Percentiles rank a stretch among this genome's conserved stretches.
Evolutionary conservation across 2,329 filamentous ascomycete genomes (phyloP).

Genomic region (Alternaria postmessia): DNA sequence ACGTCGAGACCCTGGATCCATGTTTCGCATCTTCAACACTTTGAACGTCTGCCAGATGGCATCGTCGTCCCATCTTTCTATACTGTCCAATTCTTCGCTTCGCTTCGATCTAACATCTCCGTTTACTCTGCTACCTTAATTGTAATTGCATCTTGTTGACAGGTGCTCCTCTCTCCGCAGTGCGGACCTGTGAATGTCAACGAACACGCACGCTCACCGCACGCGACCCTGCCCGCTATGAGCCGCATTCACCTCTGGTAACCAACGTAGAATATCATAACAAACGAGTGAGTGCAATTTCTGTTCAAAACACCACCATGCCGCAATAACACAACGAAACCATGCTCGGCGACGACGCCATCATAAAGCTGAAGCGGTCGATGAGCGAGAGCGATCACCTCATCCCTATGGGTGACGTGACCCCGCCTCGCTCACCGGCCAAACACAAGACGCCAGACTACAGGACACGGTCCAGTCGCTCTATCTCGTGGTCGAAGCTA

Average conservation of each 20-base stretch:
- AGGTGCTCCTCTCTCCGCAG: slow-evolving; percentile 9
- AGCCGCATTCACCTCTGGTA: slow-evolving; percentile 35
- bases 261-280: slow-evolving; percentile 23
- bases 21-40: slow-evolving; percentile 28
- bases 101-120: not conserved
- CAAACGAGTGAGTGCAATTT: slow-evolving; percentile 32
- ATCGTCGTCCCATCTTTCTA: slow-evolving; percentile 12
- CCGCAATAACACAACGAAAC: slow-evolving; percentile 13
- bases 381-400: slow-evolving; percentile 33
- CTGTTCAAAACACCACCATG: slow-evolving; percentile 16
- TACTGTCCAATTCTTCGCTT: slow-evolving; percentile 6
- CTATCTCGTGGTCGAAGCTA: slow-evolving; percentile 41
- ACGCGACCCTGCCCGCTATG: slow-evolving; percentile 33
- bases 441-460: slow-evolving; percentile 1
- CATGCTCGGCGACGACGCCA: slow-evolving; percentile 29
- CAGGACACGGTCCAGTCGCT: slow-evolving; percentile 22
- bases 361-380: slow-evolving; percentile 37
- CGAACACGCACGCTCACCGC: slow-evolving; percentile 24
- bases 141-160: slow-evolving; percentile 15
- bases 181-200: slow-evolving; percentile 28
- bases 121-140: not conserved
- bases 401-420: slow-evolving; percentile 22
- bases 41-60: slow-evolving; percentile 18
- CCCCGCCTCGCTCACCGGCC: slow-evolving; percentile 24
- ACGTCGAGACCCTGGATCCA: slow-evolving; percentile 33